A percentile compares a stretch with the other conserved stretches of the same genome.
These are phyloP conservation scores for Yamagishiella unicocca DNA, from an alignment of 139 green algal genomes.

Conservation along the genomic window DNA sequence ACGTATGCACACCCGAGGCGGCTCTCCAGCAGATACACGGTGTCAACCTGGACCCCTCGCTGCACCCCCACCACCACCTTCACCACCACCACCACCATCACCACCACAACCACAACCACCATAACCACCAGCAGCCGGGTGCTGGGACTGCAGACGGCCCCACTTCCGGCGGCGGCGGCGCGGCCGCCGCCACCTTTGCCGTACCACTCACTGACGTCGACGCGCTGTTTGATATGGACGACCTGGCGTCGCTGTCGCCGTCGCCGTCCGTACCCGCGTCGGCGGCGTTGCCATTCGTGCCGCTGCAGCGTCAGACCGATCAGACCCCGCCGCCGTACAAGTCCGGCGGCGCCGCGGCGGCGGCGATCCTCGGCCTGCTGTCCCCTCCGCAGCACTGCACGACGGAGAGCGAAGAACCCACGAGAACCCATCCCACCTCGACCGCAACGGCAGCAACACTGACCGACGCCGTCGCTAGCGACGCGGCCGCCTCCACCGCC, in stretches of 20 bases:
- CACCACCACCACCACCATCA: conserved; percentile 34
- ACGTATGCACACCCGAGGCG: too few relatives aligned
- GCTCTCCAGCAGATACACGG: conserved; percentile 4
- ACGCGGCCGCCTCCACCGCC: too few relatives aligned
- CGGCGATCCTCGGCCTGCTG: background rate
- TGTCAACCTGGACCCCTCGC: conserved; percentile 36
- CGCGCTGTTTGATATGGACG: conserved; percentile 39
- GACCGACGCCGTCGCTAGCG: too few relatives aligned
- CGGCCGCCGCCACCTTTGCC: background rate
- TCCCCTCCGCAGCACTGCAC: background rate
- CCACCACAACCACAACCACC: background rate
- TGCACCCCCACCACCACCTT: conserved; percentile 26
- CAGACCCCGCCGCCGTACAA: too few relatives aligned
- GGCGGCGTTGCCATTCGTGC: background rate
- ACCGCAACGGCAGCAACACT: too few relatives aligned
- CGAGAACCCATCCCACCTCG: too few relatives aligned
- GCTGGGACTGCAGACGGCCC: background rate
- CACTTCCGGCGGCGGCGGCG: background rate
- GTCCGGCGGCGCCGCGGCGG: too few relatives aligned
- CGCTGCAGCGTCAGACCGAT: too few relatives aligned
- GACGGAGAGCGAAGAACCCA: too few relatives aligned
- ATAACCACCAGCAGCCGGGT: background rate
- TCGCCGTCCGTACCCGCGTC: background rate
- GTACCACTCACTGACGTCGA: background rate
- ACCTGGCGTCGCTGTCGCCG: conserved; percentile 4